A percentile compares a stretch with the other conserved stretches of the same genome.
These are phyloP conservation scores for Rhizophagus prolifer DNA, from an alignment of 192 early-diverging fungal genomes.

Conservation along the genomic window DNA sequence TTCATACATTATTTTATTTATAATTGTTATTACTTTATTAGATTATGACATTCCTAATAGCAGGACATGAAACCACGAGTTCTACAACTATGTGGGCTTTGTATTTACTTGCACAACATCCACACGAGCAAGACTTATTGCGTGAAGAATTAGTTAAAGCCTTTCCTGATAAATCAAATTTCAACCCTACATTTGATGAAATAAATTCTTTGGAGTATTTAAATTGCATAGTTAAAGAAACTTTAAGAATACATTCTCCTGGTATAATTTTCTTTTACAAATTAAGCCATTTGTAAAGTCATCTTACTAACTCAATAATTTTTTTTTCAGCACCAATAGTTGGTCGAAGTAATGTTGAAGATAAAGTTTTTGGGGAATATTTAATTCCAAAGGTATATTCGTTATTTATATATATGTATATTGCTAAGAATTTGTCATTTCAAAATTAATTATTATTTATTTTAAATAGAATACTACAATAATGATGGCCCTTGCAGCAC, in stretches of 20 bases:
- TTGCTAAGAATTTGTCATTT: not conserved
- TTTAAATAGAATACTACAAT: no score
- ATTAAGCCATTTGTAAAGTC: no score
- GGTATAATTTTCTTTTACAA: not conserved
- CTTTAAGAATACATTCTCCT: conserved; percentile 49
- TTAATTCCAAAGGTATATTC: conserved; percentile 48
- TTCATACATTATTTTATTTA: not conserved
- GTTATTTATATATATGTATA: not conserved
- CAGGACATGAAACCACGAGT: conserved; percentile 61
- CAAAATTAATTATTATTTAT: no score
- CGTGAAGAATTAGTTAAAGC: conserved; percentile 49
- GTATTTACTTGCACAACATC: conserved; percentile 48
- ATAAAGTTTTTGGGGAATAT: conserved; percentile 41
- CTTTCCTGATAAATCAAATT: conserved; percentile 29
- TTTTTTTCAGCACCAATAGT: conserved; percentile 39
- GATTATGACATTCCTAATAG: conserved; percentile 28
- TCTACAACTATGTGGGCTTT: conserved; percentile 51
- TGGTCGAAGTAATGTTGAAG: conserved; percentile 36
- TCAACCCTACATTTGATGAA: conserved; percentile 42
- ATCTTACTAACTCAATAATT: not conserved
- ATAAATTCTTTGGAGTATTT: conserved; percentile 50
- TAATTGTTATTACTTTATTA: not conserved
- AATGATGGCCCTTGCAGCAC: no score
- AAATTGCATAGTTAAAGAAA: conserved; percentile 55
- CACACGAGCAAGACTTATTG: conserved; percentile 41